Evolutionary conservation across 345 rosid species (phyloP), one percentile per base, ranked within the genome.

Genomic region (Hypericum androsaemum): DNA sequence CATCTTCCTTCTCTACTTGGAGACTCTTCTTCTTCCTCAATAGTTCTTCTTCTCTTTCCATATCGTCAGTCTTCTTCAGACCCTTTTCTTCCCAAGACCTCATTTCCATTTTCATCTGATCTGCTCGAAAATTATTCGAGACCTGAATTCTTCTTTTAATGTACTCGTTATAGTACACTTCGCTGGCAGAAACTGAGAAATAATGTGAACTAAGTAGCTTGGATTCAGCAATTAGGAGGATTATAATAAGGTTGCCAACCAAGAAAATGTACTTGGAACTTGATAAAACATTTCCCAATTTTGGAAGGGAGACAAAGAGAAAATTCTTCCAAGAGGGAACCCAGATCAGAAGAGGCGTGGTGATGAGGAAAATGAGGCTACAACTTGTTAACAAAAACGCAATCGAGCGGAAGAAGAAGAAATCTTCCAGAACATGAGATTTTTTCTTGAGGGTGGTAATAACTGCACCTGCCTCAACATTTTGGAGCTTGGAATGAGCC

Each of bases 221-320:
- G 69, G 81, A 78, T 57, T 78, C 77, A 39, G 74, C 54, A 2
- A 78, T 52, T 7, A 83, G 82, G 57, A 56, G 60, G 12, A 72
- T 54, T 53, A 80, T 65, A 7, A 83, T 83, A 13, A 80, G 65
- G 70, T 78, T 83, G 51, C 82, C 79, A 36, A 78, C 41, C 41
- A 80, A 4, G 71, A 83, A 83, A 60, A 78, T 53, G 28, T 64
- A 52, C 50, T 71, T 80, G 50, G 75, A 58, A 58, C 56, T 64
- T 51, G 67, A 40, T 4, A 74, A 45, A 41, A 58, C 37, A 17
- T 57, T 58, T 10, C 58, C 17, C 9, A 68, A 2, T 57, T 66
- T 68, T 37, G 80, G 69, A 42, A 76, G 57, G 37, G 40, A 67
- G 44, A 35, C 46, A 41, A 59, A 49, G 54, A 73, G 37, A 47